These are phyloP conservation scores for Ramaria rubella DNA, from an alignment of 768 basidiomycete genomes.

Conservation along the genomic window DNA sequence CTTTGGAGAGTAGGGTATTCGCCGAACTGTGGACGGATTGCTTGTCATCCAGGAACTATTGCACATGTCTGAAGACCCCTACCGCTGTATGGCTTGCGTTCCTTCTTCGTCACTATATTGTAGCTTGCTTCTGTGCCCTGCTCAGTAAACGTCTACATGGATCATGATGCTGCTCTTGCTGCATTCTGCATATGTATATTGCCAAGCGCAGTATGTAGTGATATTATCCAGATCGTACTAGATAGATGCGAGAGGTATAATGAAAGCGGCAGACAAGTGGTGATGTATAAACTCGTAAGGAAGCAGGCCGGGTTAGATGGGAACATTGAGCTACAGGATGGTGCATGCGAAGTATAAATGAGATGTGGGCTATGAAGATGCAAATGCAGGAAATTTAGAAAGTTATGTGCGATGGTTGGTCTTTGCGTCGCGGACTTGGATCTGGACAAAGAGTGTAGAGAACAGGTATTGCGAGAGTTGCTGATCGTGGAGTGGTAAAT, in stretches of 20 bases:
- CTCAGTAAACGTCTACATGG: not conserved
- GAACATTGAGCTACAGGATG: not conserved
- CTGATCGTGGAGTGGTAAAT: constrained; percentile 83
- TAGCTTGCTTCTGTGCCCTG: not conserved
- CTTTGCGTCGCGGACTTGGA: constrained; percentile 38
- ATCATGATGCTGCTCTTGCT: not conserved
- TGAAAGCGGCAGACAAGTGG: too few relatives aligned
- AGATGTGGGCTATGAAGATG: not conserved
- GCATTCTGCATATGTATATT: not conserved
- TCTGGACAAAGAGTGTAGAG: constrained; percentile 84
- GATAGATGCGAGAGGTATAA: not conserved
- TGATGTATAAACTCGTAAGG: too few relatives aligned
- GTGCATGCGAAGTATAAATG: not conserved
- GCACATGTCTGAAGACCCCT: not conserved
- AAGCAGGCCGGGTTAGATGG: too few relatives aligned
- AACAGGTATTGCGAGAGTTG: constrained; percentile 87
- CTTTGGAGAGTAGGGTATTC: constrained; percentile 4
- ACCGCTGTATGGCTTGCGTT: not conserved
- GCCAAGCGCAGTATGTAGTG: not conserved
- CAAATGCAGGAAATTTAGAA: not conserved
- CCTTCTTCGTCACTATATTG: not conserved
- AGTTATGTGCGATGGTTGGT: not conserved
- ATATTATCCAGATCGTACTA: not conserved
- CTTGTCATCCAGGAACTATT: not conserved
- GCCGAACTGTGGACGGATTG: not conserved